Conservation (phyloP, 805 yeast species). For the Tetrapisispora arboricola region DNA sequence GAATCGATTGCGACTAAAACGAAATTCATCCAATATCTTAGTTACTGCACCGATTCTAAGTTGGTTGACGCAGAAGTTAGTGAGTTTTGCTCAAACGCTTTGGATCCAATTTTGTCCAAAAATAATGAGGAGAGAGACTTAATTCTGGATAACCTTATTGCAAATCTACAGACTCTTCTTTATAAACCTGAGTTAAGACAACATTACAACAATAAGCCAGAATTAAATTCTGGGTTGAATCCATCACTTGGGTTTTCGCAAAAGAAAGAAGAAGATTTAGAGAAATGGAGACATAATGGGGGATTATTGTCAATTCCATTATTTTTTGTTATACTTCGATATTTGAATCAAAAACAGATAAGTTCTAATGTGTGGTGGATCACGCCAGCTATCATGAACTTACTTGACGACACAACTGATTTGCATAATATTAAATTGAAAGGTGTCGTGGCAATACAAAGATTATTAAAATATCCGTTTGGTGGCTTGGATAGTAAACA, state of each 20-base stretch:
- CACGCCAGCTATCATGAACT: slow-evolving; percentile 25
- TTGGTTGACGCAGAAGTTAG: too few species aligned
- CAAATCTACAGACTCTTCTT: slow-evolving; percentile 2
- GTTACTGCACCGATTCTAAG: neutral
- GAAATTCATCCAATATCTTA: neutral
- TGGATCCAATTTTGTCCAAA: too few species aligned
- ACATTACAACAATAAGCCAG: neutral
- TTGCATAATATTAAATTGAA: slow-evolving; percentile 15
- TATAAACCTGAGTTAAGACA: neutral
- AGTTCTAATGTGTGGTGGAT: slow-evolving; percentile 27
- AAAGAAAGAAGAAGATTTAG: slow-evolving; percentile 14
- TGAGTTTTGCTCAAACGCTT: neutral
- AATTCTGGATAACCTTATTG: neutral
- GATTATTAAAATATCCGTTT: slow-evolving; percentile 13
- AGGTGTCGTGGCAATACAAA: slow-evolving; percentile 17
- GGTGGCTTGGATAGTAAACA: slow-evolving; percentile 2
- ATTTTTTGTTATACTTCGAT: slow-evolving; percentile 13
- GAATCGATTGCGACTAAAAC: too few species aligned
- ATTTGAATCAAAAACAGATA: slow-evolving; percentile 12
- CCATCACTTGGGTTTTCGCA: slow-evolving; percentile 11
- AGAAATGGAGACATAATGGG: slow-evolving; percentile 17
- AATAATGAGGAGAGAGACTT: too few species aligned
- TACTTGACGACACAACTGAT: slow-evolving; percentile 25
- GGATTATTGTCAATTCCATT: slow-evolving; percentile 21
- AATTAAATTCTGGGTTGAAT: slow-evolving; percentile 7